These are phyloP conservation scores for Trichoderma sp. DNA, from an alignment of 2,329 filamentous ascomycete genomes.

Conservation along the genomic window DNA sequence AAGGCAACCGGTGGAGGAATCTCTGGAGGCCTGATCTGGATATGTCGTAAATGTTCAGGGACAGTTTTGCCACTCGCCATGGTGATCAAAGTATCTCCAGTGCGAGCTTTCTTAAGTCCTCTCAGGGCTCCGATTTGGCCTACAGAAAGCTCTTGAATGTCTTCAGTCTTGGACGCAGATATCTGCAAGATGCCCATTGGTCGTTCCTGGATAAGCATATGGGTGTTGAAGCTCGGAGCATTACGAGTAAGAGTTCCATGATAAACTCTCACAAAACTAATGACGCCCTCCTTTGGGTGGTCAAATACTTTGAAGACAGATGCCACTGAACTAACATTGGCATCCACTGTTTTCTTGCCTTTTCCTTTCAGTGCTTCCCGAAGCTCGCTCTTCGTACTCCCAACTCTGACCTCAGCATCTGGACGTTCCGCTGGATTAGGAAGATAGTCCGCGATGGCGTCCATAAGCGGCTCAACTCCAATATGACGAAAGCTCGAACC, in stretches of 20 bases:
- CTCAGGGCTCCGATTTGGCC: constrained; percentile 95
- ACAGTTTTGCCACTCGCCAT: constrained; percentile 65
- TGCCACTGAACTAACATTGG: constrained; percentile 50
- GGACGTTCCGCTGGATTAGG: constrained; percentile 80
- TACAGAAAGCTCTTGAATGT: constrained; percentile 75
- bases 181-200: constrained; percentile 83
- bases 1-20: constrained; percentile 96
- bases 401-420: constrained; percentile 74
- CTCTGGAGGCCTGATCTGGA: constrained; percentile 84
- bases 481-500: constrained; percentile 94
- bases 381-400: constrained; percentile 47
- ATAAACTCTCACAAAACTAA: constrained; percentile 92
- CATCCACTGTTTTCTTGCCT: constrained; percentile 39
- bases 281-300: constrained; percentile 78
- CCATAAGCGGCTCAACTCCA: constrained; percentile 87
- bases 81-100: constrained; percentile 86
- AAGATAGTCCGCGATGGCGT: constrained; percentile 84
- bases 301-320: constrained; percentile 95
- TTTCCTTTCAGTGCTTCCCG: constrained; percentile 42
- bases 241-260: constrained; percentile 77
- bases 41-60: constrained; percentile 65
- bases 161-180: constrained; percentile 83
- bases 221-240: constrained; percentile 81
- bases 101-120: constrained; percentile 87
- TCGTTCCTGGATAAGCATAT: constrained; percentile 74